phyloP scores from a whole-genome alignment of 176 grass and related monocot genomes.

The Aegilops sharonensis region DNA sequence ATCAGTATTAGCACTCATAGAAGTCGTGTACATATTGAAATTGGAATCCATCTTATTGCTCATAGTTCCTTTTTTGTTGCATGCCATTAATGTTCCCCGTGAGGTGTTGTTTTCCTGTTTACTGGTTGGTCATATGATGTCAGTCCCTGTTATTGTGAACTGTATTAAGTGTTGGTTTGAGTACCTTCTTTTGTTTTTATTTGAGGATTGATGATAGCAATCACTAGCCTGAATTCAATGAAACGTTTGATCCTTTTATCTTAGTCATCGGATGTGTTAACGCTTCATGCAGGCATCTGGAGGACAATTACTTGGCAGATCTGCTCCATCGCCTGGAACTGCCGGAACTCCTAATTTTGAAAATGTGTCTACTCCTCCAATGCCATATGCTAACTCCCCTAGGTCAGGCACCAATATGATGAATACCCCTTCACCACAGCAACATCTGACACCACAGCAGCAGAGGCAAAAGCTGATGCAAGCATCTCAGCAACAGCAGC shows the following conservation, averaged over 20 bases:
- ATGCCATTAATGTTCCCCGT: not conserved
- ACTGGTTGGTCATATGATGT: not conserved
- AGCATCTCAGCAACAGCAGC: slow-evolving; percentile 68
- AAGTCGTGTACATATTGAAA: not conserved
- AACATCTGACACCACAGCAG: slow-evolving; percentile 68
- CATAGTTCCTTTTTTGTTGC: slow-evolving; percentile 8
- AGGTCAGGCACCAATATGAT: slow-evolving; percentile 81
- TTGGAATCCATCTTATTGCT: slow-evolving; percentile 24
- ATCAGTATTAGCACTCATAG: not conserved
- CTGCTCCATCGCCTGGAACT: slow-evolving; percentile 76
- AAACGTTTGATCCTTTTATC: not conserved
- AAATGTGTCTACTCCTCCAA: slow-evolving; percentile 88
- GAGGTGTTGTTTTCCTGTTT: not conserved
- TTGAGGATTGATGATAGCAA: not conserved
- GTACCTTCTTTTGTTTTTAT: slow-evolving; percentile 1
- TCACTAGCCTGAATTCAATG: not conserved
- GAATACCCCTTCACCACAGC: slow-evolving; percentile 86
- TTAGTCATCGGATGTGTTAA: slow-evolving; percentile 3
- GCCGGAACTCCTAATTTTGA: slow-evolving; percentile 67
- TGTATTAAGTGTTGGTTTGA: not conserved
- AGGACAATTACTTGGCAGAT: slow-evolving; percentile 67
- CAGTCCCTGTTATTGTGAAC: not conserved
- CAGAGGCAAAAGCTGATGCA: slow-evolving; percentile 76
- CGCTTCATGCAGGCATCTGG: slow-evolving; percentile 59
- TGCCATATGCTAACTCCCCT: slow-evolving; percentile 89